phyloP scores from a whole-genome alignment of 176 grass and related monocot genomes.

The Eleusine indica region DNA sequence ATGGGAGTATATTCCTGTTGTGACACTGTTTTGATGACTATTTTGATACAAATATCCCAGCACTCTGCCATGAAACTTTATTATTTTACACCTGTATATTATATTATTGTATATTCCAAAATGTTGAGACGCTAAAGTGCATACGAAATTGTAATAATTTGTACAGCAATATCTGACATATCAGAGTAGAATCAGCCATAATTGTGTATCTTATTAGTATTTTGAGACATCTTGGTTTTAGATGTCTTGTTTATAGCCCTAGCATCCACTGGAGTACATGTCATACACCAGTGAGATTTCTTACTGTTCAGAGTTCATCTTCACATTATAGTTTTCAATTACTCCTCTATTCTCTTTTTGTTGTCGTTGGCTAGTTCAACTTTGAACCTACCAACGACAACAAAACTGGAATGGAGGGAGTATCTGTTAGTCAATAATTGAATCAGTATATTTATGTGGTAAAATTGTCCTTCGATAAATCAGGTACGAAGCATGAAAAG shows the following conservation, averaged over 20 bases:
- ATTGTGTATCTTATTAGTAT: neutral
- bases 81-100: neutral
- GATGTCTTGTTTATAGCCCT: neutral
- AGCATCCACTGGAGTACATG: neutral
- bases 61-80: neutral
- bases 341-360: no score
- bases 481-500: conserved; percentile 96
- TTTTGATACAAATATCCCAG: neutral
- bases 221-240: neutral
- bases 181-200: neutral
- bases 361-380: no score
- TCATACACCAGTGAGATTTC: neutral
- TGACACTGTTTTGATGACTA: neutral
- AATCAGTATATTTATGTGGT: conserved; percentile 20
- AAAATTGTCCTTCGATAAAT: conserved; percentile 32
- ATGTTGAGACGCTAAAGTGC: neutral
- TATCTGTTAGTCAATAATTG: neutral
- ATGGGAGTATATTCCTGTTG: neutral
- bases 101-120: neutral
- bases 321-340: neutral
- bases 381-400: no score
- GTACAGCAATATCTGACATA: neutral
- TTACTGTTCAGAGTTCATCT: neutral
- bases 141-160: conserved; percentile 3
- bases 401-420: no score